Evolutionary conservation across 2,329 filamentous ascomycete genomes (phyloP), one percentile per base, ranked within the genome.

Genomic region (Colletotrichum sp.): DNA sequence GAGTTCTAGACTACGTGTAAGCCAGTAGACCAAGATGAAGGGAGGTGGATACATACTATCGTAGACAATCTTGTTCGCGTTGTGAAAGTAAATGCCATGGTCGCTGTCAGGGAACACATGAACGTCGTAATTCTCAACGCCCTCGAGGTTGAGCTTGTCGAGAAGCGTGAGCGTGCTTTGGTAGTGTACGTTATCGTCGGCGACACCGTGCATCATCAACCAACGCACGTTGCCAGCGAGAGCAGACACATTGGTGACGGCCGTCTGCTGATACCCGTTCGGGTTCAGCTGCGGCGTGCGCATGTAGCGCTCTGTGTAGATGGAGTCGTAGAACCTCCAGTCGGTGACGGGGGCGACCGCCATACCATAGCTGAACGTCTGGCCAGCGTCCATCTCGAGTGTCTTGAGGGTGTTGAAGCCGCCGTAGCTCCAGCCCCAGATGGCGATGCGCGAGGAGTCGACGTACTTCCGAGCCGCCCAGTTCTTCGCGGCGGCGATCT

Each of bases 341-440:
- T 99, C 96, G 0, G 96, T 99, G n/a, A 99, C 97, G 21, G 97
- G 97, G 2, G 97, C 97, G 68, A 99, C 98, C 8, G 98, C 96
- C 95, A 99, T 98, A 79, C 97, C 98, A 83, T 99, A 99, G 78
- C 93, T 93, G 87, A 98, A 99, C 0, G 96, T 99, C 82, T 92
- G 84, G 7, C 98, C 97, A 10, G 92, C 96, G 83, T 99, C 97
- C 77, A 92, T 91, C 87, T 99, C 97, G 14, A 99, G 92, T 2
- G 95, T 97, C 88, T 99, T 99, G 81, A 99, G 90, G 7, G 97
- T 95, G 88, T 95, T 95, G 88, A 98, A 99, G 13, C 97, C 97
- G 74, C 97, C 97, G 82, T 97, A 99, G 78, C 95, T 98, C 97
- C 97, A 99, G 64, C 97, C 97, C 97, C 97, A 99, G 82, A 99